A percentile compares a stretch with the other conserved stretches of the same genome.
Conservation (phyloP, 2,329 filamentous ascomycete species). For the Peltaster fructicola region DNA sequence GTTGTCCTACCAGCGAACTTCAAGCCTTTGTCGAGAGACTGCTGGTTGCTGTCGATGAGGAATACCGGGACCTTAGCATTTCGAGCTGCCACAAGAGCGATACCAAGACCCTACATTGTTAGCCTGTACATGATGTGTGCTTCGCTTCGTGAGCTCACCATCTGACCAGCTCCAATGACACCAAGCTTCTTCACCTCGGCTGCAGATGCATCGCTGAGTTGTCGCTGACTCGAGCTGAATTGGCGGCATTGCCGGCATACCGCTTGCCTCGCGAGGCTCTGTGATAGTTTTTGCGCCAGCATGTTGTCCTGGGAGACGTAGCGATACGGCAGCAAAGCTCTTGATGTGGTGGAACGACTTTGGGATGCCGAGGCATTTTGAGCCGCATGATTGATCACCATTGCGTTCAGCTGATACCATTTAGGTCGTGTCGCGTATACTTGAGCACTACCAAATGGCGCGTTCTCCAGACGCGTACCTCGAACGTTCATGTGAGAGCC, state of each 20-base stretch:
- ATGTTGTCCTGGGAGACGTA: too few species aligned
- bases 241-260: constrained; percentile 17
- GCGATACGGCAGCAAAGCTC: too few species aligned
- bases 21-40: constrained; percentile 73
- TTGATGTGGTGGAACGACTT: too few species aligned
- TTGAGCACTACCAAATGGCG: too few species aligned
- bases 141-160: constrained; percentile 34
- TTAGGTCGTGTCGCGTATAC: too few species aligned
- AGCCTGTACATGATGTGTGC: too few species aligned
- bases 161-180: constrained; percentile 87
- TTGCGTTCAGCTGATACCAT: too few species aligned
- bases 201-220: constrained; percentile 34
- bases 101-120: constrained; percentile 66
- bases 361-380: too few species aligned
- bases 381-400: too few species aligned
- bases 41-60: constrained; percentile 67
- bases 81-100: constrained; percentile 82
- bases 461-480: too few species aligned
- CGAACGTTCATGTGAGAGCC: too few species aligned
- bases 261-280: constrained; percentile 4
- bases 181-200: constrained; percentile 73
- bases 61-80: constrained; percentile 70
- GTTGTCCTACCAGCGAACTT: constrained; percentile 57
- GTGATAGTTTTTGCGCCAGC: constrained; percentile 1
- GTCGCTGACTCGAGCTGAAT: constrained; percentile 47